Base-by-base conservation (phyloP, 306 rosid species). In the Dicorynia guianensis region DNA sequence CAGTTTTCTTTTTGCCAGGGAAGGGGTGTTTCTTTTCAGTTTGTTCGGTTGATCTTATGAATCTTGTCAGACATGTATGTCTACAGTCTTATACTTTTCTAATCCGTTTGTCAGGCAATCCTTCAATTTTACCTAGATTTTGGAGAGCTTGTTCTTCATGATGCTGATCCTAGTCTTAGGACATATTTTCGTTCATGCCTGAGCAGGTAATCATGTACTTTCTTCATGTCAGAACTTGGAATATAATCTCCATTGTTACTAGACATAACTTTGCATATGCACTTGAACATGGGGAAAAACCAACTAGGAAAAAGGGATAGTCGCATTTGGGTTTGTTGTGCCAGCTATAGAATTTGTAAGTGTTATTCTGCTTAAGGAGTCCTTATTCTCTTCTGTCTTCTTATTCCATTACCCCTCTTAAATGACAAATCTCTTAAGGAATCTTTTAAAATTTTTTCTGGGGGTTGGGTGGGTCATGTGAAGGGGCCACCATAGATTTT, bases 51-150 rank as follows among this genome's bases (percentile, higher is more conserved):
- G 52, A 46, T 12, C 11, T 10, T 8, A 3, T 46, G 52, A 46
- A 11, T 46, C 52, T 46, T 9, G 14, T 46, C 11, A 11, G 1
- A 46, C 13, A 7, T 54, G 9, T 40, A n/a, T n/a, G 0, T 13
- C 6, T n/a, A 40, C 55, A 43, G 10, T 68, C 68, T 56, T 61
- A 79, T 13, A 34, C 15, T 60, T 75, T 77, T 64, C 12, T 46
- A 44, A 11, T 38, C 67, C 79, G 68, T 52, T 58, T 74, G 11
- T 39, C 87, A 95, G 98, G 93, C 78, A 44, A 87, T 92, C 81
- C 96, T 95, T 86, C 98, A 92, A 75, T 95, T 95, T 90, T 95
- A 80, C 82, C 86, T 95, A 36, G 96, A 92, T 81, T 95, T 92
- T 80, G 98, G 97, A 52, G 98, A 95, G 54, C 65, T 78, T 63